Base-by-base conservation (phyloP, 768 basidiomycete species). In the Astraeus odoratus region DNA sequence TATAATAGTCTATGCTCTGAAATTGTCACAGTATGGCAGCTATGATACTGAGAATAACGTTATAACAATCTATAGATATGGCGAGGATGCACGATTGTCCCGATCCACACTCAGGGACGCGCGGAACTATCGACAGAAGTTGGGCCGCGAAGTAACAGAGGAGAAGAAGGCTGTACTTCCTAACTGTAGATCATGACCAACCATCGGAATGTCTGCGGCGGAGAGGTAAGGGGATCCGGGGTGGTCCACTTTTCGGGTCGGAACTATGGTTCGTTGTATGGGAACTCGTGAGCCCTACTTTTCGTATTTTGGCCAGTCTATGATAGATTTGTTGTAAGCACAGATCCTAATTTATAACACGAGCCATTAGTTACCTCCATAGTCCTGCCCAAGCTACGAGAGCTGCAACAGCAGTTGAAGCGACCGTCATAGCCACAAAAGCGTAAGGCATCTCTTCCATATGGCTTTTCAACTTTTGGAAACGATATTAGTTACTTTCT, bases 401-500 rank as follows among this genome's bases (percentile, higher is more conserved):
- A 23, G 78, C 56, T 3, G 83, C 81, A 27, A 84, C 54, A 43
- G 72, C 66, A 24, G 78, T 69, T 8, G 87, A 80, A 13, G 73
- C 57, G 19, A 70, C 72, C 15, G 84, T 77, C 68, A 86, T 77
- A 35, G 65, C 69, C 41, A 75, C 75, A 63, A 94, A 94, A 4
- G 86, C 91, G 56, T 80, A 83, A 9, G 81, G 77, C 49, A 80
- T 73, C 5, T 69, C 60, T 59, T 95, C 92, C 50, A 92, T 57
- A 56, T 83, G 78, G 52, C 80, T 87, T 48, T 75, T 71, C 63
- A 94, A 71, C 91, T 86, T n/a, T 63, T 36, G 57, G 36, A 55
- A 47, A 52, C 52, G 52, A 55, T 42, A 54, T 39, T 48, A 56
- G 49, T 13, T 44, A 42, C 13, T 16, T 13, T 52, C 55, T 47